A percentile compares a stretch with the other conserved stretches of the same genome.
phyloP scores from a whole-genome alignment of 345 rosid species.

The Eucalyptus rudis region DNA sequence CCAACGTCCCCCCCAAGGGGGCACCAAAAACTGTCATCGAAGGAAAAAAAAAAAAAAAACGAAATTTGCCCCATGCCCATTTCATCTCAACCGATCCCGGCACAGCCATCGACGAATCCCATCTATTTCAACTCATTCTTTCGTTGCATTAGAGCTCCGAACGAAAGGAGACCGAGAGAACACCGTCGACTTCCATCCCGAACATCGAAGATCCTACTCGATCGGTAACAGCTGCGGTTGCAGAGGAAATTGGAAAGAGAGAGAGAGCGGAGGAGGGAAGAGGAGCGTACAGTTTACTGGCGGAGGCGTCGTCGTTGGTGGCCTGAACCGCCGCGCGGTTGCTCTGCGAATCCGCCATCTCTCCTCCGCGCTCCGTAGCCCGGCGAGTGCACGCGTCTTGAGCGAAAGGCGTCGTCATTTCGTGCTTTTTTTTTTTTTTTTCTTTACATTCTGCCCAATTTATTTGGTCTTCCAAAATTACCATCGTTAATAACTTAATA shows the following conservation, averaged over 20 bases:
- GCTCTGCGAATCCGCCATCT: constrained; percentile 42
- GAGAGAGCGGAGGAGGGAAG: neutral
- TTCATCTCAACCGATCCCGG: neutral
- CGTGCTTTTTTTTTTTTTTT: neutral
- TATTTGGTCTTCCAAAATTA: neutral
- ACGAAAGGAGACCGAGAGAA: neutral
- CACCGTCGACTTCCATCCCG: neutral
- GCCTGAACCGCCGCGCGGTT: constrained; percentile 89
- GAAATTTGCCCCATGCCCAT: neutral
- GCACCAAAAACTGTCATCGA: neutral
- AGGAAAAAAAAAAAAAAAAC: too few species aligned
- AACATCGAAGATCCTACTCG: neutral
- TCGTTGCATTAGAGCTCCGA: neutral
- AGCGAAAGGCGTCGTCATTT: too few species aligned
- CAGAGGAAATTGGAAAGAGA: neutral
- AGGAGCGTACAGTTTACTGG: constrained; percentile 62
- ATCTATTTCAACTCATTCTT: neutral
- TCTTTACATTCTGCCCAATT: neutral
- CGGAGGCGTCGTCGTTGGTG: constrained; percentile 94
- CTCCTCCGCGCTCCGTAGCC: constrained; percentile 9
- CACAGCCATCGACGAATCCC: neutral
- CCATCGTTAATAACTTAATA: too few species aligned
- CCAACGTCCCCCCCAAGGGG: neutral
- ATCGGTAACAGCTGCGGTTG: neutral
- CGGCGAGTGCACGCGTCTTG: neutral